Percentiles rank a stretch among this genome's conserved stretches.
phyloP scores from a whole-genome alignment of 306 rosid species.

The Herpetospermum pedunculosum region DNA sequence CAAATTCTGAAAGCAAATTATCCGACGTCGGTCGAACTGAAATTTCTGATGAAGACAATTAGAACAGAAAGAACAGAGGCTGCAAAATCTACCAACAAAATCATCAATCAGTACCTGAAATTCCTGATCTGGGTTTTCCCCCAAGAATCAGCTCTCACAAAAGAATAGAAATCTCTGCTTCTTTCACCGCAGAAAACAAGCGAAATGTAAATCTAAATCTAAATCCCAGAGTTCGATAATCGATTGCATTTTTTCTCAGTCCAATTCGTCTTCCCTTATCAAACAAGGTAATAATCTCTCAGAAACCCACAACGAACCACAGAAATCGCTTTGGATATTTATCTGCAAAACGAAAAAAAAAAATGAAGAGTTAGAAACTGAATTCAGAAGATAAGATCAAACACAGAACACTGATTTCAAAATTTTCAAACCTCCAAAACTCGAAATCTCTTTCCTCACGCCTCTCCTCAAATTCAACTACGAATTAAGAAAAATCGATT shows the following conservation, averaged over 20 bases:
- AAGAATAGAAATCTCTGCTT: background rate
- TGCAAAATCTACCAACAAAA: background rate
- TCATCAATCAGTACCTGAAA: conserved; percentile 1
- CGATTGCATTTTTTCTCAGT: background rate
- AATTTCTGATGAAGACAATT: background rate
- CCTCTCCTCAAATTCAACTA: background rate
- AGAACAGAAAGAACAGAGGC: background rate
- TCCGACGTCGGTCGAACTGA: background rate
- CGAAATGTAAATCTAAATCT: conserved; percentile 5
- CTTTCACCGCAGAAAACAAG: background rate
- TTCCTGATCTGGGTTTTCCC: background rate
- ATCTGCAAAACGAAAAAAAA: background rate
- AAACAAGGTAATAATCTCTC: background rate
- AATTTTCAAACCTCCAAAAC: background rate
- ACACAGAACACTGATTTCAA: background rate
- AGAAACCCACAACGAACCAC: background rate
- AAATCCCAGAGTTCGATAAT: background rate
- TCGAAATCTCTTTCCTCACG: background rate
- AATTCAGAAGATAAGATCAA: conserved; percentile 1
- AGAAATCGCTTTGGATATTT: background rate
- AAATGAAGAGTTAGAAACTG: background rate
- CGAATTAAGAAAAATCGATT: background rate
- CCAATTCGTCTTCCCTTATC: background rate
- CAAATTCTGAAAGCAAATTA: background rate
- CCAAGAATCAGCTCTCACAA: background rate